phyloP scores from a whole-genome alignment of 208 protist species.

The Acanthamoeba lugdunensis region DNA sequence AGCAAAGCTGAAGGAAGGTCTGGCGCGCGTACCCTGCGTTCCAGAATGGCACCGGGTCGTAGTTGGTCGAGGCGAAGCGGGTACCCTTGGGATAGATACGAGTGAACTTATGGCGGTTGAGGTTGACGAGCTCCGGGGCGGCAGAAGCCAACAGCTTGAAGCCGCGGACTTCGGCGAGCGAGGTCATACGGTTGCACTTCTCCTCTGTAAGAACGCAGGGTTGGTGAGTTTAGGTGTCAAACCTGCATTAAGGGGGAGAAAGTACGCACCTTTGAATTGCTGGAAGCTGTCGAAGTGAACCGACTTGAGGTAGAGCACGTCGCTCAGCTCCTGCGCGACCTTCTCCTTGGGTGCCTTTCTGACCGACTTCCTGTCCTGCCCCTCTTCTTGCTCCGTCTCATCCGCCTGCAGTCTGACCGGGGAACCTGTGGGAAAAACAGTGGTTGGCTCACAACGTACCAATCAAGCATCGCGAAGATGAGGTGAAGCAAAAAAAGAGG shows the following conservation, averaged over 20 bases:
- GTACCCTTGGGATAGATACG: constrained; percentile 93
- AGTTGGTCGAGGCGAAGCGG: constrained; percentile 93
- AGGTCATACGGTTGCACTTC: constrained; percentile 38
- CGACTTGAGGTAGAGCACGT: constrained; percentile 68
- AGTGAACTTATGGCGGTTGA: constrained; percentile 88
- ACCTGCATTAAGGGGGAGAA: not conserved
- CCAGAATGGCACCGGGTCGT: constrained; percentile 89
- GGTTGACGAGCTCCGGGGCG: constrained; percentile 61
- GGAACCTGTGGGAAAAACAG: not conserved
- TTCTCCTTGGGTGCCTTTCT: constrained; percentile 57
- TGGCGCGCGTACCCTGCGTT: constrained; percentile 76
- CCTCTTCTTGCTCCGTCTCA: constrained; percentile 15
- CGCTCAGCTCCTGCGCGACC: constrained; percentile 66
- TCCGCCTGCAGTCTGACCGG: constrained; percentile 17
- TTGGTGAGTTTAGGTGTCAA: not conserved
- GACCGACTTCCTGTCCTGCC: not conserved
- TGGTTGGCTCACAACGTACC: not conserved
- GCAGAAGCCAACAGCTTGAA: constrained; percentile 21
- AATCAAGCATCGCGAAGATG: not conserved
- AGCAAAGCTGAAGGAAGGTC: not conserved
- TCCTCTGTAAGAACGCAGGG: not conserved
- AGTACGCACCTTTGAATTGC: not conserved
- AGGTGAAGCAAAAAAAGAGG: not conserved
- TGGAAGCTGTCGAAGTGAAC: constrained; percentile 60
- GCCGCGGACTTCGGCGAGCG: not conserved